phyloP scores from a whole-genome alignment of 441 rosid species.

The Erysimum pusillum region DNA sequence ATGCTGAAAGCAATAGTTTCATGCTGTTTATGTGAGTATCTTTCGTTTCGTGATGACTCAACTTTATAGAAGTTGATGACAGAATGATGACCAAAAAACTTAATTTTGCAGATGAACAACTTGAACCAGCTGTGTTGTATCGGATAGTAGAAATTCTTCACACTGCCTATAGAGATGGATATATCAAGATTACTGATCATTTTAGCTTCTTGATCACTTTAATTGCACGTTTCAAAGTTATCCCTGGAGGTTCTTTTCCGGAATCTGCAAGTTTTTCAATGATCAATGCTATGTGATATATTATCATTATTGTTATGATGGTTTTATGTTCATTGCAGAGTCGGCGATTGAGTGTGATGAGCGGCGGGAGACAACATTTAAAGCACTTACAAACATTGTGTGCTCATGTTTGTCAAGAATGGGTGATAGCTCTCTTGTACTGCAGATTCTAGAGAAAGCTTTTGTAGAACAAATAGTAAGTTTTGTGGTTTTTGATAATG shows the following conservation, averaged over 20 bases:
- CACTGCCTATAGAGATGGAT: conserved; percentile 72
- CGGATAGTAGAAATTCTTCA: conserved; percentile 74
- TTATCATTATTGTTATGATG: no score
- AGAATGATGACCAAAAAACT: conserved; percentile 5
- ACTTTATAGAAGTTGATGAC: conserved; percentile 18
- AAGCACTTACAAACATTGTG: conserved; percentile 53
- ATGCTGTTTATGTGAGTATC: conserved; percentile 77
- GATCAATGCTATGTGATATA: no score
- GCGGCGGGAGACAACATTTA: conserved; percentile 53
- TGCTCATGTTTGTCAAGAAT: conserved; percentile 52
- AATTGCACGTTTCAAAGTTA: no score
- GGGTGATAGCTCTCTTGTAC: conserved; percentile 58
- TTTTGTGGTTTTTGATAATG: background rate
- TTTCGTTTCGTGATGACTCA: no score
- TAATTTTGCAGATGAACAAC: conserved; percentile 67
- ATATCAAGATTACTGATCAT: conserved; percentile 67
- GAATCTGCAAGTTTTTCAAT: no score
- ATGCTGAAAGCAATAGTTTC: conserved; percentile 70
- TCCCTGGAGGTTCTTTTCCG: no score
- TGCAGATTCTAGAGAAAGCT: conserved; percentile 57
- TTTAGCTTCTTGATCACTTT: no score
- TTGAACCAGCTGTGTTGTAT: conserved; percentile 65
- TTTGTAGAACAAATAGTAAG: conserved; percentile 65
- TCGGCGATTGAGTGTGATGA: conserved; percentile 40
- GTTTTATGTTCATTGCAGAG: no score